Evolutionary conservation across 352 stramenopile genomes (phyloP).

Genomic region (Blastocystis sp.): DNA sequence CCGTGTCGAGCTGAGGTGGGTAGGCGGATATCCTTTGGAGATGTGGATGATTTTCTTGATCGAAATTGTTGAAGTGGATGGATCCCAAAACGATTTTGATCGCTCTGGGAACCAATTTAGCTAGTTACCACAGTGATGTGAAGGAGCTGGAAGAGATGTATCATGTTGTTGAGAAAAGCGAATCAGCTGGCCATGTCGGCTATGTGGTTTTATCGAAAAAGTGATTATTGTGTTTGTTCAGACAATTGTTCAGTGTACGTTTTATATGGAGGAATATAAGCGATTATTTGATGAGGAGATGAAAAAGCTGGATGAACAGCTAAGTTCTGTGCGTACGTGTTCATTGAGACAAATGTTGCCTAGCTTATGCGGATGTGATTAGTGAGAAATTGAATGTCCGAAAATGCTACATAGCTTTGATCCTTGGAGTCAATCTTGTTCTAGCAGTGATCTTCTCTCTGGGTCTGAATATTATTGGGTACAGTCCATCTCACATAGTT

Average conservation of each 20-base stretch:
- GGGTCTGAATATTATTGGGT: background rate
- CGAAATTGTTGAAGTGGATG: background rate
- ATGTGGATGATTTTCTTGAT: background rate
- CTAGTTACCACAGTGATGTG: background rate
- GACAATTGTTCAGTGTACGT: background rate
- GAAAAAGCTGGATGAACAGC: background rate
- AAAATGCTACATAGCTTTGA: constrained; percentile 29
- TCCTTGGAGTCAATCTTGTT: background rate
- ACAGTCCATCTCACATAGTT: background rate
- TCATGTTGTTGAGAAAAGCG: background rate
- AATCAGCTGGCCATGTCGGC: background rate
- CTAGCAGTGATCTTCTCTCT: background rate
- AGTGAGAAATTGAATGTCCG: background rate
- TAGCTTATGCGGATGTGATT: constrained; percentile 47
- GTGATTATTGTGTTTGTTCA: background rate
- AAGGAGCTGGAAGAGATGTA: background rate
- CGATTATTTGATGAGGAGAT: background rate
- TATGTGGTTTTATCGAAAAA: constrained; percentile 31
- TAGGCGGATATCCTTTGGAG: background rate
- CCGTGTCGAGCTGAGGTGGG: background rate
- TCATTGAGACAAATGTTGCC: background rate
- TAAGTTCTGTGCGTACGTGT: constrained; percentile 26
- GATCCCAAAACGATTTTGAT: background rate
- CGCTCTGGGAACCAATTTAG: background rate
- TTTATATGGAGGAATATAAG: constrained; percentile 39